These are phyloP conservation scores for Aspergillus wentii DNA, from an alignment of 495 filamentous ascomycete genomes.

Conservation along the genomic window DNA sequence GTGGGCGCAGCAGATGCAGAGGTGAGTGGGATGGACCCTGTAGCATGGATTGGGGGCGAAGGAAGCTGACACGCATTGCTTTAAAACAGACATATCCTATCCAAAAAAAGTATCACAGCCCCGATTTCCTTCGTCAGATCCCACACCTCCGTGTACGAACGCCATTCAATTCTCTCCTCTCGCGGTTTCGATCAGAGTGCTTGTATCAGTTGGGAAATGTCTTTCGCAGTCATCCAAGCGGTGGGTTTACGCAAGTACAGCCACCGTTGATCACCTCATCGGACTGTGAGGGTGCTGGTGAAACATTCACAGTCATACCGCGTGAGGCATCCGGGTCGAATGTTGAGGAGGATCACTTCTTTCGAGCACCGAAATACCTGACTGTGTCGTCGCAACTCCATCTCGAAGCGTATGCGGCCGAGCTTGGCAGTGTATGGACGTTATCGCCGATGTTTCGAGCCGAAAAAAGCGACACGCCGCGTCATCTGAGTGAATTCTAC, in stretches of 20 bases:
- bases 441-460: conserved; percentile 91
- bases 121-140: conserved; percentile 82
- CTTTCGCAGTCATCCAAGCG: conserved; percentile 52
- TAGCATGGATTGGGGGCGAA: neutral
- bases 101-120: conserved; percentile 89
- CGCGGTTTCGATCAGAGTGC: conserved; percentile 85
- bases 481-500: conserved; percentile 96
- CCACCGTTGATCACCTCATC: conserved; percentile 94
- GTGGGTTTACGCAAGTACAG: conserved; percentile 79
- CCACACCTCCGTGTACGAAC: conserved; percentile 86
- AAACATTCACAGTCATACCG: conserved; percentile 75
- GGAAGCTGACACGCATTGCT: conserved; percentile 7
- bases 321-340: conserved; percentile 27
- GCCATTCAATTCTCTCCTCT: conserved; percentile 71
- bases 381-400: conserved; percentile 95
- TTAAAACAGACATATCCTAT: conserved; percentile 71
- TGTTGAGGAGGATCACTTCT: conserved; percentile 54
- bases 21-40: conserved; percentile 44
- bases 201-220: conserved; percentile 68
- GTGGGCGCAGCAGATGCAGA: conserved; percentile 73
- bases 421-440: conserved; percentile 89
- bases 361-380: conserved; percentile 86
- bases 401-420: conserved; percentile 85
- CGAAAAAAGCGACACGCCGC: conserved; percentile 88
- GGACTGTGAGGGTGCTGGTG: conserved; percentile 94